phyloP scores from a whole-genome alignment of 768 basidiomycete genomes.

The Roridomyces roridus region DNA sequence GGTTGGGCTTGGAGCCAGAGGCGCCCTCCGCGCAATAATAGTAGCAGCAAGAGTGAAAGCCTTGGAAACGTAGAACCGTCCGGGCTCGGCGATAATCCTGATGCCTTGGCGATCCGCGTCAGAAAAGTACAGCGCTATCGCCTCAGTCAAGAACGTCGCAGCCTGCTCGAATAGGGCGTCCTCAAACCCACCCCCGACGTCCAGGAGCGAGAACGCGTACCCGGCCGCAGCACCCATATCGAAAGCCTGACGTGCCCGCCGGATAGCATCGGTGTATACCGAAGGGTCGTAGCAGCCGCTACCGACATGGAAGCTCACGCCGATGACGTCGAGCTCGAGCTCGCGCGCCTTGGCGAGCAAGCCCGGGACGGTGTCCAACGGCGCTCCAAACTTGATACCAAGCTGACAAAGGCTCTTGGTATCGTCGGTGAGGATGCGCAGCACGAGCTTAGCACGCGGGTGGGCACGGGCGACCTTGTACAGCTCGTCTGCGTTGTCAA shows the following conservation, averaged over 20 bases:
- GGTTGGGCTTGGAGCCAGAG: conserved; percentile 43
- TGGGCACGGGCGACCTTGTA: conserved; percentile 90
- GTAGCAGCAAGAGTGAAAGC: conserved; percentile 94
- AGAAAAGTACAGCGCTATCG: too few species aligned
- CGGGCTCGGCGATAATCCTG: conserved; percentile 94
- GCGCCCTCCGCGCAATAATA: conserved; percentile 88
- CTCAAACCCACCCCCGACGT: conserved; percentile 97
- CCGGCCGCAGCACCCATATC: conserved; percentile 85
- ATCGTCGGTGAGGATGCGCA: conserved; percentile 97
- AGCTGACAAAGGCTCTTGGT: conserved; percentile 93
- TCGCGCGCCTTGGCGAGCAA: conserved; percentile 82
- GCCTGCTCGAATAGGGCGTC: conserved; percentile 84
- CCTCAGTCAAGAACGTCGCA: conserved; percentile 69
- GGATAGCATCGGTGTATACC: conserved; percentile 91
- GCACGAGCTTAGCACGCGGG: conserved; percentile 83
- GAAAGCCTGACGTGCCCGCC: conserved; percentile 82
- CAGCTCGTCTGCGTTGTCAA: conserved; percentile 96
- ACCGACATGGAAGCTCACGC: conserved; percentile 98
- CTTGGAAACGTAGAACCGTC: conserved; percentile 89
- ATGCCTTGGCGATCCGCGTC: conserved; percentile 70
- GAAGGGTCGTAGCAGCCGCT: conserved; percentile 96
- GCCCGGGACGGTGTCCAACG: conserved; percentile 77
- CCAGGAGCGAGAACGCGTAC: conserved; percentile 83
- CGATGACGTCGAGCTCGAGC: conserved; percentile 84
- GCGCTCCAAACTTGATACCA: conserved; percentile 94